These are phyloP conservation scores for Aspergillus nidulans DNA, from an alignment of 495 filamentous ascomycete genomes.

Conservation along the genomic window DNA sequence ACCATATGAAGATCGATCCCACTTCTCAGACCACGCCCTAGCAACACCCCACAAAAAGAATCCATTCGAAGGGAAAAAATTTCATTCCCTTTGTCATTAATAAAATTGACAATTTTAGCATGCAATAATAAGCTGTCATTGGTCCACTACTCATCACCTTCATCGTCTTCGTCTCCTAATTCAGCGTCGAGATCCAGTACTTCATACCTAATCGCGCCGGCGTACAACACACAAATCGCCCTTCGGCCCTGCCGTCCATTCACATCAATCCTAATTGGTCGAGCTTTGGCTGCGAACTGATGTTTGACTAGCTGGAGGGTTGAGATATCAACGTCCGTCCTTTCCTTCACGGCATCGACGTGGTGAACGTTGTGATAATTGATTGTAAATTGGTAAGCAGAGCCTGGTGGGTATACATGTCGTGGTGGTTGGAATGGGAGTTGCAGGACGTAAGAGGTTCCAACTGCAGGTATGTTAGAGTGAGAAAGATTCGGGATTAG, in stretches of 20 bases:
- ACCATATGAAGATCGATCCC: slow-evolving; percentile 28
- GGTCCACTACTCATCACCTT: slow-evolving; percentile 21
- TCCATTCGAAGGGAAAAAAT: slow-evolving; percentile 11
- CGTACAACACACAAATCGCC: slow-evolving; percentile 53
- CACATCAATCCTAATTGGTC: slow-evolving; percentile 44
- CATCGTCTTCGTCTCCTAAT: slow-evolving; percentile 27
- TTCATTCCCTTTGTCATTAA: neutral
- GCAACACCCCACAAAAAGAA: slow-evolving; percentile 25
- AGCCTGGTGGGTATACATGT: neutral
- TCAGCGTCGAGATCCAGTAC: slow-evolving; percentile 53
- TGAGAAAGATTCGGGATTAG: slow-evolving; percentile 14
- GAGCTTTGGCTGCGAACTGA: slow-evolving; percentile 35
- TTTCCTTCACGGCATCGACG: slow-evolving; percentile 16
- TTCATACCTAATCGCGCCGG: slow-evolving; percentile 51
- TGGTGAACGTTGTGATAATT: slow-evolving; percentile 16
- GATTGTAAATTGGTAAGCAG: slow-evolving; percentile 2
- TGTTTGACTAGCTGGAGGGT: slow-evolving; percentile 26
- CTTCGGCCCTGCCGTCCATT: slow-evolving; percentile 52
- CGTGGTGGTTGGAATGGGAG: slow-evolving; percentile 27
- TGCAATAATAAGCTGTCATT: slow-evolving; percentile 4
- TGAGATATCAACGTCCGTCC: slow-evolving; percentile 24
- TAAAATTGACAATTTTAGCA: neutral
- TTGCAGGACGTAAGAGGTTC: slow-evolving; percentile 33
- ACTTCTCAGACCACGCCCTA: slow-evolving; percentile 29
- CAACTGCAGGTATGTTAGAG: slow-evolving; percentile 13